A percentile compares a stretch with the other conserved stretches of the same genome.
These are phyloP conservation scores for Salvia splendens DNA, from an alignment of 257 asterid genomes.

Conservation along the genomic window DNA sequence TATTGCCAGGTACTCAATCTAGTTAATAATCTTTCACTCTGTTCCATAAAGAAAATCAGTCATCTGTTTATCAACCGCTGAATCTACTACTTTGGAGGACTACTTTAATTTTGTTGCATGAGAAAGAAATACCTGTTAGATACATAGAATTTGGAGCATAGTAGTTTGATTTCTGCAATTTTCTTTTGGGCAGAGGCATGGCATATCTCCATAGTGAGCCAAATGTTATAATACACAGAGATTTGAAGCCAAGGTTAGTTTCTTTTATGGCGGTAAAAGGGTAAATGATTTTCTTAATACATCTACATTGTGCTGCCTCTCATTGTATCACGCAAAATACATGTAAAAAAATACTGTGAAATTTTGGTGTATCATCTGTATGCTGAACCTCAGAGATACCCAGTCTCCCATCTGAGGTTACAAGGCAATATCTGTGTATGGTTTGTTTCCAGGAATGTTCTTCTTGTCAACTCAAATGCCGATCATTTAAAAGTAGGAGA, in stretches of 20 bases:
- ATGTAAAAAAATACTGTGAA: conserved; percentile 8
- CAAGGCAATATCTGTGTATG: conserved; percentile 26
- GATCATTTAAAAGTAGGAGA: conserved; percentile 99
- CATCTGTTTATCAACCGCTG: conserved; percentile 24
- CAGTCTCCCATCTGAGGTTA: conserved; percentile 1
- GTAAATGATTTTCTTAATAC: not conserved
- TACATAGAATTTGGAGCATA: not conserved
- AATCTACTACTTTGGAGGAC: conserved; percentile 16
- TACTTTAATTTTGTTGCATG: conserved; percentile 22
- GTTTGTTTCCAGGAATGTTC: conserved; percentile 76
- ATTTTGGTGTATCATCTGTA: not conserved
- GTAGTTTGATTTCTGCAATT: conserved; percentile 27
- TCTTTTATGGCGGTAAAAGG: conserved; percentile 23
- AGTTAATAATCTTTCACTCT: not conserved
- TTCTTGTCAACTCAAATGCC: conserved; percentile 83
- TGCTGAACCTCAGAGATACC: conserved; percentile 7
- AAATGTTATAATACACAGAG: conserved; percentile 93
- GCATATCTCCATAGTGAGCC: conserved; percentile 99
- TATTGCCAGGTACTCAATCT: conserved; percentile 73
- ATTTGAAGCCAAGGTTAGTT: conserved; percentile 92
- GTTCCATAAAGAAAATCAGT: conserved; percentile 6
- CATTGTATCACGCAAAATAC: conserved; percentile 13
- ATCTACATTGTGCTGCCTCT: conserved; percentile 17
- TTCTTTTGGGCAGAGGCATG: conserved; percentile 79
- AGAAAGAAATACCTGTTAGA: conserved; percentile 9